Base-by-base conservation (phyloP, 768 basidiomycete genomes). In the Cystofilobasidium capitatum region DNA sequence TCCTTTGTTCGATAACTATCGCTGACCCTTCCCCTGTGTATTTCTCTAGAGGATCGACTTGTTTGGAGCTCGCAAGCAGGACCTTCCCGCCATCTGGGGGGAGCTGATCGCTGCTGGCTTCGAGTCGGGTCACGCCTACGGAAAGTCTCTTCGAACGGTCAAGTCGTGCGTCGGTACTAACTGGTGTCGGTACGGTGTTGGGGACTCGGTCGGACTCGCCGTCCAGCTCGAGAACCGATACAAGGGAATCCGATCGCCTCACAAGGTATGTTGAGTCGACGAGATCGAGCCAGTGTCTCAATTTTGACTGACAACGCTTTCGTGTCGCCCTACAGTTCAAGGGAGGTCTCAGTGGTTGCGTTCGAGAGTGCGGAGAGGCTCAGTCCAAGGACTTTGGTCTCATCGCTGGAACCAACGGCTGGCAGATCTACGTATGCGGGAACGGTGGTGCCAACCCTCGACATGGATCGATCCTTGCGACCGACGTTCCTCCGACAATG, bases 371-470 rank as follows among this genome's bases (percentile, higher is more conserved):
- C 69, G 87, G 87, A 0, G 87, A 88, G 75, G 58, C 87, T 2
- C 87, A 89, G 71, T 78, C 79, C 16, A 86, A 83, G 73, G 86
- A 88, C 74, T 89, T 88, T 71, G 87, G 87, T 16, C 76, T 88
- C 44, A 88, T 88, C 65, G 87, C 86, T 1, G 87, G 86, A 0
- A 84, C 84, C 76, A 87, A 88, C 75, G 87, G 87, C n/a, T 88
- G 86, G 86, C 87, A 88, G 71, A 83, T 86, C 62, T 87, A 83
- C 72, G 75, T 88, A 26, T 84, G 83, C 51, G 86, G 86, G 2
- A 88, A 88, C 73, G 86, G 86, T n/a, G 86, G 85, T 47, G 72
- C 77, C 35, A 75, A 69, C 31, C 79, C 79, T 13, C 75, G 82
- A 13, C 86, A 88, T 72, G 87, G 86, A 3, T 81, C 82, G 5